Conservation (phyloP, 2,329 filamentous ascomycete species). For the Cladosporium sp. region DNA sequence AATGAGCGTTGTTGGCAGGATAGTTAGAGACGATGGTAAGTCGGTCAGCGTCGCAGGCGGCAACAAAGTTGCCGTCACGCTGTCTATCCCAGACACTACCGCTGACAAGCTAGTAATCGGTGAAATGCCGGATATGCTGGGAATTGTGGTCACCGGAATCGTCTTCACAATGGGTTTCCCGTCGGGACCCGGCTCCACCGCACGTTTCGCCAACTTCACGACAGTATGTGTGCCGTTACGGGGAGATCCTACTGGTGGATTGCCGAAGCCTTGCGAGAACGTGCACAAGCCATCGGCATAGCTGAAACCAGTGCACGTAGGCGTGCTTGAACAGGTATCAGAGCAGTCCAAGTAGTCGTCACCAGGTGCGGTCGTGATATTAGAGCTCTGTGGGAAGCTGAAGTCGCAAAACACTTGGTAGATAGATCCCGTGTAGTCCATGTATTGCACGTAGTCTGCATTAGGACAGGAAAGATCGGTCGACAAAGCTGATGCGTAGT, state of each 20-base stretch:
- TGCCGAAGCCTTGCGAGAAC: conserved; percentile 24
- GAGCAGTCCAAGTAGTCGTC: conserved; percentile 23
- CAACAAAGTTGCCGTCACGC: not conserved
- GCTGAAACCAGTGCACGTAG: conserved; percentile 25
- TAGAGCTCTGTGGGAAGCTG: conserved; percentile 25
- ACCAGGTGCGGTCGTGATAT: conserved; percentile 10
- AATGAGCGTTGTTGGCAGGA: not conserved
- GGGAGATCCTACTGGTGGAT: conserved; percentile 11
- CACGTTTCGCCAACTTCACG: conserved; percentile 22
- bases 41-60: not conserved
- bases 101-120: not conserved
- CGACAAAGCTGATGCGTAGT: conserved; percentile 19
- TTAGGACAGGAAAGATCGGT: conserved; percentile 29
- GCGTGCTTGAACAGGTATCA: conserved; percentile 23
- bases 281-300: conserved; percentile 22
- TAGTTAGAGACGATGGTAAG: not conserved
- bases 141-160: not conserved
- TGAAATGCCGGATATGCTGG: not conserved
- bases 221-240: conserved; percentile 25
- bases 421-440: conserved; percentile 27
- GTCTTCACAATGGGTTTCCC: conserved; percentile 10
- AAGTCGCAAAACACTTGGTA: conserved; percentile 33
- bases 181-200: not conserved
- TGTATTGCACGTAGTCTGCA: conserved; percentile 26
- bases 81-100: not conserved